Evolutionary conservation across 2,329 filamentous ascomycete species (phyloP).

Genomic region (Cryphonectria parasitica): DNA sequence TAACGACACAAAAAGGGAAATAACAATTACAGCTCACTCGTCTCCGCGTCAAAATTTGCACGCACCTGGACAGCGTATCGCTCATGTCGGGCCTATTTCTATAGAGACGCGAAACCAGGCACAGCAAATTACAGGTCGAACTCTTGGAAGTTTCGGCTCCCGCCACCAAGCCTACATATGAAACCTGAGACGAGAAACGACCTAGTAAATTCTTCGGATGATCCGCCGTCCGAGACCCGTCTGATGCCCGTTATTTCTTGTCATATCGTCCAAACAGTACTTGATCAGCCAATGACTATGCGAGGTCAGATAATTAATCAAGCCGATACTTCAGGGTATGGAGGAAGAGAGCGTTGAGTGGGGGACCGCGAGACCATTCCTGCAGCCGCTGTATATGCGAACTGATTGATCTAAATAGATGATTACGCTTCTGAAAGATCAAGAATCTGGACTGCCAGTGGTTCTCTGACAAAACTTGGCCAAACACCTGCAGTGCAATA

Average conservation of each 20-base stretch:
- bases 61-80: too few relatives aligned
- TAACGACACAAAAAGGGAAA: background rate
- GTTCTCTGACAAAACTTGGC: background rate
- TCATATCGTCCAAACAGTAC: background rate
- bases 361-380: background rate
- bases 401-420: background rate
- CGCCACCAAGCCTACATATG: background rate
- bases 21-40: background rate
- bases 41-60: background rate
- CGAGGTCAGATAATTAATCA: background rate
- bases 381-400: background rate
- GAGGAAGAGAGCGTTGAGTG: background rate
- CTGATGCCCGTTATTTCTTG: background rate
- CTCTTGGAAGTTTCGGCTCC: background rate
- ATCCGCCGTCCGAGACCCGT: constrained; percentile 22
- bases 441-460: background rate
- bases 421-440: background rate
- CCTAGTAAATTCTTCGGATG: constrained; percentile 24
- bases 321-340: background rate
- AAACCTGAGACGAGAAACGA: constrained; percentile 15
- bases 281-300: background rate
- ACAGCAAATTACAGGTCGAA: background rate
- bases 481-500: too few relatives aligned
- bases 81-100: background rate
- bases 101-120: background rate